Percentiles rank a stretch among this genome's conserved stretches.
Evolutionary conservation across 1,139 yeast species (phyloP).

Genomic region (Hyphopichia khmerensis): DNA sequence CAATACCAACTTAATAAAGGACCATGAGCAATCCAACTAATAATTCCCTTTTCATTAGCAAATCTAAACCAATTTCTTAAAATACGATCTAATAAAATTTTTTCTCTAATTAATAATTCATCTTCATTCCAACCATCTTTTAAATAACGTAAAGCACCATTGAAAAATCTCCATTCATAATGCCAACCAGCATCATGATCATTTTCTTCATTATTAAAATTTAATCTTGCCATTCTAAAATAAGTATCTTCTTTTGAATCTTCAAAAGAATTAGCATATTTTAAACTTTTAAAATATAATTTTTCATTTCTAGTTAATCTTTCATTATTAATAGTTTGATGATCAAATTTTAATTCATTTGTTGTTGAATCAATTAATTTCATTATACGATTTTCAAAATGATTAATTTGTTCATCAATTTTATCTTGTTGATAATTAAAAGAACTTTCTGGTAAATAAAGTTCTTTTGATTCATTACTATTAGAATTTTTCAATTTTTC

Average conservation of each 20-base stretch:
- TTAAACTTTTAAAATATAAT: slow-evolving; percentile 15
- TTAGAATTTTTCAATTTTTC: slow-evolving; percentile 15
- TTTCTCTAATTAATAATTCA: slow-evolving; percentile 15
- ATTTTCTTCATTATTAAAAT: slow-evolving; percentile 12
- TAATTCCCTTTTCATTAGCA: slow-evolving; percentile 32
- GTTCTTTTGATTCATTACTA: slow-evolving; percentile 11
- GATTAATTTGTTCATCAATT: slow-evolving; percentile 12
- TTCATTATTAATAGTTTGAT: slow-evolving; percentile 11
- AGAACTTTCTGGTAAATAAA: slow-evolving; percentile 12
- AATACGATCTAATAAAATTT: slow-evolving; percentile 19
- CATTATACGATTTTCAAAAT: slow-evolving; percentile 9
- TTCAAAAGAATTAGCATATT: slow-evolving; percentile 11
- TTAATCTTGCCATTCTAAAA: slow-evolving; percentile 21
- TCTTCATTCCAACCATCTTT: slow-evolving; percentile 20
- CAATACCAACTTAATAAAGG: slow-evolving; percentile 38
- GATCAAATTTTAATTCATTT: slow-evolving; percentile 19
- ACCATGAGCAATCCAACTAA: slow-evolving; percentile 40
- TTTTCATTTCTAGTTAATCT: slow-evolving; percentile 12
- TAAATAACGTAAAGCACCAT: slow-evolving; percentile 19
- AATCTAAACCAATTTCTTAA: slow-evolving; percentile 31
- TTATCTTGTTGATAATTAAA: slow-evolving; percentile 15
- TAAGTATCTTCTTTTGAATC: slow-evolving; percentile 18
- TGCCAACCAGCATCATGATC: slow-evolving; percentile 26
- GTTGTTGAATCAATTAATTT: slow-evolving; percentile 14
- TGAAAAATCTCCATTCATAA: slow-evolving; percentile 25